These are phyloP conservation scores for Thozetella sp. DNA, from an alignment of 495 filamentous ascomycete genomes.

Conservation along the genomic window DNA sequence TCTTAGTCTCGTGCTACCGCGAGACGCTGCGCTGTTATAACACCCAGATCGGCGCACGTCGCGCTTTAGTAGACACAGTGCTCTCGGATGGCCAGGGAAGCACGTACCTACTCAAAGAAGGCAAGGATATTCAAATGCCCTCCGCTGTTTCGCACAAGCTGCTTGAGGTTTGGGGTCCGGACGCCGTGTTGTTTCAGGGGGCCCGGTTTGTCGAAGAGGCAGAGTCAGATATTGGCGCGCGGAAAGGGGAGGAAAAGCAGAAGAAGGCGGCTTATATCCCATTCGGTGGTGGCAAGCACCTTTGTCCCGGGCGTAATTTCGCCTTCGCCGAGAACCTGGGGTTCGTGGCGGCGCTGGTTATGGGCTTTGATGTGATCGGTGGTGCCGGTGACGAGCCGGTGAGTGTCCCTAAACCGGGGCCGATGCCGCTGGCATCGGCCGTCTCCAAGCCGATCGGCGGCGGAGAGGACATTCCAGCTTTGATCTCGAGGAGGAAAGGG, in stretches of 20 bases:
- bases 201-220: neutral
- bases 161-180: neutral
- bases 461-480: too few species aligned
- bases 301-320: slow-evolving; percentile 40
- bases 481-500: too few species aligned
- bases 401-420: too few species aligned
- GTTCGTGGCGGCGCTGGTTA: slow-evolving; percentile 25
- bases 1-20: neutral
- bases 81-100: neutral
- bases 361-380: slow-evolving; percentile 37
- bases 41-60: neutral
- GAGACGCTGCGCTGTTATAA: neutral
- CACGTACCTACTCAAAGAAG: neutral
- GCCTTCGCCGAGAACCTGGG: slow-evolving; percentile 33
- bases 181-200: neutral
- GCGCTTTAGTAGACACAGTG: neutral
- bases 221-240: neutral
- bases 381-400: too few species aligned
- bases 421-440: too few species aligned
- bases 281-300: slow-evolving; percentile 34
- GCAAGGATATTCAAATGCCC: neutral
- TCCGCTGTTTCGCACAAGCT: neutral
- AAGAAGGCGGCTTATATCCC: slow-evolving; percentile 23
- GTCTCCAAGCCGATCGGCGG: too few species aligned
- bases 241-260: slow-evolving; percentile 6